phyloP scores from a whole-genome alignment of 2,329 filamentous ascomycete genomes.

The Saccharata proteae region DNA sequence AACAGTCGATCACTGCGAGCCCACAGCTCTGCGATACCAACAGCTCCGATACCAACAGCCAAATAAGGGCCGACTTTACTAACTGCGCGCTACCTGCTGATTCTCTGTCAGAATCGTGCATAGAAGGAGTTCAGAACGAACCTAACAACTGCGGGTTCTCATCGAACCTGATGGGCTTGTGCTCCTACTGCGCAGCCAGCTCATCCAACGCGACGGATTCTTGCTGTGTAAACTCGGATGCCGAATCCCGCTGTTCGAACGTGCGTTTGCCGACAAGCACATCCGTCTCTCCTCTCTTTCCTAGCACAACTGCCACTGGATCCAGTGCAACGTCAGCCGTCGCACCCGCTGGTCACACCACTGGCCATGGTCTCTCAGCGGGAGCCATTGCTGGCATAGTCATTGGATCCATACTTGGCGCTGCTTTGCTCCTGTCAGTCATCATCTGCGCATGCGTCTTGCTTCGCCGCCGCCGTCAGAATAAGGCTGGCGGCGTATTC shows the following conservation, averaged over 20 bases:
- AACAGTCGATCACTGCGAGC: constrained; percentile 72
- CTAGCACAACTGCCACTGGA: constrained; percentile 47
- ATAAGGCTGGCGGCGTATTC: constrained; percentile 62
- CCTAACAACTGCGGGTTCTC: constrained; percentile 76
- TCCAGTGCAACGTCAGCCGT: too few species aligned
- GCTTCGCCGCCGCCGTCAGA: constrained; percentile 44
- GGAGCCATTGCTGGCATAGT: constrained; percentile 87
- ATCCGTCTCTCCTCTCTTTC: constrained; percentile 44
- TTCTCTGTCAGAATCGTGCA: constrained; percentile 63
- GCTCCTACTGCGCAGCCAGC: constrained; percentile 72
- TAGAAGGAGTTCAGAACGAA: constrained; percentile 69
- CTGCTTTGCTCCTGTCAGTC: constrained; percentile 55
- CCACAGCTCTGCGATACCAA: constrained; percentile 58
- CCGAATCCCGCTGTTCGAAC: constrained; percentile 58
- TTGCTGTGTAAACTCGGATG: constrained; percentile 76
- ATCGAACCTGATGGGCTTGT: constrained; percentile 60
- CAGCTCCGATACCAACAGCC: constrained; percentile 50
- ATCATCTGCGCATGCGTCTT: constrained; percentile 47
- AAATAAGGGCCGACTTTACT: constrained; percentile 86
- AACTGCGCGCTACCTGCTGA: constrained; percentile 76
- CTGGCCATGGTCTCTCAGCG: constrained; percentile 50
- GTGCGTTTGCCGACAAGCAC: constrained; percentile 67
- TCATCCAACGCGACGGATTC: constrained; percentile 89
- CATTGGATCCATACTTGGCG: constrained; percentile 63
- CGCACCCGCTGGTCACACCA: too few species aligned